These are phyloP conservation scores for bread wheat (Triticum aestivum) DNA, from an alignment of 176 grass and related monocot genomes.

Conservation along the genomic window DNA sequence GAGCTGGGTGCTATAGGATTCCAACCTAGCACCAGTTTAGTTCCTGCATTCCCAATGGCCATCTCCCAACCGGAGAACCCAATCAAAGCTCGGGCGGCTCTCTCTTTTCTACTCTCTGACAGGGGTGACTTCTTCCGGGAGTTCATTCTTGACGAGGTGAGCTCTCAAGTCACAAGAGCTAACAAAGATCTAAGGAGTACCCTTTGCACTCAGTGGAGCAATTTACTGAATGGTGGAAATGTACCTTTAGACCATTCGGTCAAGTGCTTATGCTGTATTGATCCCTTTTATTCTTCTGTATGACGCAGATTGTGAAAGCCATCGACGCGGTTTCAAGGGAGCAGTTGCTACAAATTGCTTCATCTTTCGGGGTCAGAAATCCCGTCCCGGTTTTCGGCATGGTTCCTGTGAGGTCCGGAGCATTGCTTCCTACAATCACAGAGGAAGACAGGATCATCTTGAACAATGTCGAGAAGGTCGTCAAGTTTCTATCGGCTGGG, in stretches of 20 bases:
- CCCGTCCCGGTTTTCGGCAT: conserved; percentile 77
- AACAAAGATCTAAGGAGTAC: neutral
- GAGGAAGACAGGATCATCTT: conserved; percentile 89
- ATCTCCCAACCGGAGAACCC: conserved; percentile 55
- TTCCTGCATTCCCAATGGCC: conserved; percentile 60
- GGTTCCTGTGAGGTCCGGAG: conserved; percentile 62
- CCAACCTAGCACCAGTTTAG: conserved; percentile 60
- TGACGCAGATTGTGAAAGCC: conserved; percentile 84
- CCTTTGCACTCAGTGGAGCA: neutral
- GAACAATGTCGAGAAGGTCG: conserved; percentile 93
- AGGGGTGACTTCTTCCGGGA: conserved; percentile 92
- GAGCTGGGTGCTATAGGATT: conserved; percentile 68
- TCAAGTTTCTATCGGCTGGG: conserved; percentile 75
- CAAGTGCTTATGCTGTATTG: neutral
- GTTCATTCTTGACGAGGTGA: conserved; percentile 97
- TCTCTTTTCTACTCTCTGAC: conserved; percentile 84
- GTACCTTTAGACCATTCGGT: neutral
- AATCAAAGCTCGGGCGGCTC: conserved; percentile 72
- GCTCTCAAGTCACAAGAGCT: neutral
- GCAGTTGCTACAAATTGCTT: conserved; percentile 69
- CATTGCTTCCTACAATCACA: conserved; percentile 81
- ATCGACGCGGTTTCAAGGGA: conserved; percentile 96
- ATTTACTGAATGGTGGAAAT: neutral
- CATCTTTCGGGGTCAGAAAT: conserved; percentile 64
- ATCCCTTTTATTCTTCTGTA: conserved; percentile 16